Evolutionary conservation across 2,329 filamentous ascomycete genomes (phyloP).

Genomic region (Tolypocladium ovalisporum): DNA sequence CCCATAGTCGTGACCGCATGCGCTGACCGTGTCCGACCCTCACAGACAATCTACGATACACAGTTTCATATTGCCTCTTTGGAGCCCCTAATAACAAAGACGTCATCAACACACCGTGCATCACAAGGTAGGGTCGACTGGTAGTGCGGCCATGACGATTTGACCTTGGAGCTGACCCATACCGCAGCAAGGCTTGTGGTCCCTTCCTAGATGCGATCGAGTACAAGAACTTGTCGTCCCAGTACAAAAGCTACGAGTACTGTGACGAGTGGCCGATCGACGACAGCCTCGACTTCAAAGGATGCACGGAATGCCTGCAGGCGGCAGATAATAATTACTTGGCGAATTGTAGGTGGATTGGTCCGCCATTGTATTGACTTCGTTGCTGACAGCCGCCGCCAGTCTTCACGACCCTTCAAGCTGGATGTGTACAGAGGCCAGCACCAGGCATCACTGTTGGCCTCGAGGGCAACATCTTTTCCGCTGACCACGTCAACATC

Average conservation of each 20-base stretch:
- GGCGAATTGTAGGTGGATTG: constrained; percentile 38
- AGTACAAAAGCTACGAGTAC: constrained; percentile 38
- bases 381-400: constrained; percentile 9
- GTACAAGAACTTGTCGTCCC: constrained; percentile 36
- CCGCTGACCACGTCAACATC: constrained; percentile 32
- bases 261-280: constrained; percentile 36
- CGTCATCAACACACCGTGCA: constrained; percentile 33
- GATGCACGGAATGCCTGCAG: constrained; percentile 37
- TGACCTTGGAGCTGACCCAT: background rate
- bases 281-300: constrained; percentile 22
- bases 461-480: constrained; percentile 42
- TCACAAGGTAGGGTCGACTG: constrained; percentile 32
- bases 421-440: constrained; percentile 44
- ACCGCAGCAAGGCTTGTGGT: constrained; percentile 38
- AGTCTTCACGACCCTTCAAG: constrained; percentile 41
- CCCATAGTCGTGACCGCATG: background rate
- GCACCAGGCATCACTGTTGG: constrained; percentile 34
- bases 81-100: constrained; percentile 32
- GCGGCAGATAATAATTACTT: constrained; percentile 27
- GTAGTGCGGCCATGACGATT: background rate
- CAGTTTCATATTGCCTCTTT: constrained; percentile 44
- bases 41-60: constrained; percentile 49
- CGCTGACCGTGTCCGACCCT: constrained; percentile 5
- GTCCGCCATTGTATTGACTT: background rate
- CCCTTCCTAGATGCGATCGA: constrained; percentile 33